Base-by-base conservation (phyloP, 768 basidiomycete genomes). In the Boletus sensibilis region DNA sequence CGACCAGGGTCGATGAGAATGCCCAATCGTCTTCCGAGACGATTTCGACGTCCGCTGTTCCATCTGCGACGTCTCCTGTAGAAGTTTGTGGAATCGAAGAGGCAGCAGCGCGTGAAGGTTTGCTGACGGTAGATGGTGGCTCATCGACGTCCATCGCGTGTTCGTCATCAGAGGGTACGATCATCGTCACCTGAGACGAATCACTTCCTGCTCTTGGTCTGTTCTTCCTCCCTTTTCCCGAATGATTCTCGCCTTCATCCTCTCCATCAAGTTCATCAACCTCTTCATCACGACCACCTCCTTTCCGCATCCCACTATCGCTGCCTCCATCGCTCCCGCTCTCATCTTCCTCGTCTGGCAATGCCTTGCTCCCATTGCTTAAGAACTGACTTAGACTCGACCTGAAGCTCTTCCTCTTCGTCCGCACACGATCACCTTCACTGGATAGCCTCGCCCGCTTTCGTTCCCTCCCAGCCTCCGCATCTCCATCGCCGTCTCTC, bases 301-400 rank as follows among this genome's bases (percentile, higher is more conserved):
- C 44, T 50, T 50, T 44, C 12, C 27, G 39, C 11, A 14, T 23
- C 45, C 10, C 52, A 33, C 35, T 56, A 31, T 33, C 52, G n/a
- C 59, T 25, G 45, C 57, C 33, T 64, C 50, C 31, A 38, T 53
- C 42, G 42, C 52, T 42, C 38, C 50, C 59, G 31, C 43, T 65
- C 20, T 58, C 63, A 10, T 62, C 65, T 12, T 58, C 64, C 18
- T 55, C n/a, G 44, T 64, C 41, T 18, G 48, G 60, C 14, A 62
- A 18, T 56, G 64, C 27, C 59, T 63, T 56, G 18, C 76, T 78
- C 38, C 82, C 83, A 35, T 66, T 67, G 59, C 83, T 75, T 12
- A 85, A 79, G 72, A 85, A 90, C 12, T 71, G 78, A 42, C 72
- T 76, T 54, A 91, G 64, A 49, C 69, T 78, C 49, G 71, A 75